A percentile compares a stretch with the other conserved stretches of the same genome.
These are phyloP conservation scores for Mortierella polycephala DNA, from an alignment of 371 early-diverging fungal species.

Conservation along the genomic window DNA sequence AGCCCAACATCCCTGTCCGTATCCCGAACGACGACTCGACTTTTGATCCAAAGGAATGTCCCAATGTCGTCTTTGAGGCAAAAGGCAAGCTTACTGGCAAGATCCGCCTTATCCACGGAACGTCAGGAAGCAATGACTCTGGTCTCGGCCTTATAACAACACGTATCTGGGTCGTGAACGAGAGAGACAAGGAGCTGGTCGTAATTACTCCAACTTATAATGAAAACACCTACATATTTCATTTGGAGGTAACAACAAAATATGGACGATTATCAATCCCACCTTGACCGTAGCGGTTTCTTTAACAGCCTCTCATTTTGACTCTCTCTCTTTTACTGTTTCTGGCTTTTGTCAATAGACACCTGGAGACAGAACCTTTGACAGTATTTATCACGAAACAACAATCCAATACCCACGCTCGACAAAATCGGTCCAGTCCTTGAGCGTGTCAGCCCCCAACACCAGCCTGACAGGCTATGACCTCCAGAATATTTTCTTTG, in stretches of 20 bases:
- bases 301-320: background rate
- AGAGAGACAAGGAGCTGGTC: slow-evolving; percentile 21
- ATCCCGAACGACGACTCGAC: slow-evolving; percentile 46
- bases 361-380: background rate
- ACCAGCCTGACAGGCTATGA: slow-evolving; percentile 11
- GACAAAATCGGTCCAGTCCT: background rate
- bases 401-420: slow-evolving; percentile 26
- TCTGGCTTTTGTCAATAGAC: slow-evolving; percentile 4
- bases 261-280: too few relatives aligned
- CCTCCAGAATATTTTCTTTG: slow-evolving; percentile 22
- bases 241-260: slow-evolving; percentile 25
- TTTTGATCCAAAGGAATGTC: slow-evolving; percentile 47
- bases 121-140: slow-evolving; percentile 16
- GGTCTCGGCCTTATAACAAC: slow-evolving; percentile 37
- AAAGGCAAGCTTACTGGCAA: slow-evolving; percentile 32
- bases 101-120: slow-evolving; percentile 36
- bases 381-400: slow-evolving; percentile 42
- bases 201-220: slow-evolving; percentile 22
- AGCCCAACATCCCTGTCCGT: slow-evolving; percentile 38
- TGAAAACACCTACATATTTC: slow-evolving; percentile 11
- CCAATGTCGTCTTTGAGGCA: slow-evolving; percentile 37
- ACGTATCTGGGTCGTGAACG: slow-evolving; percentile 32
- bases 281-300: background rate
- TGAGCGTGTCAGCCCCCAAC: slow-evolving; percentile 20
- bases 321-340: background rate